Base-by-base conservation (phyloP, 108 stramenopile genomes). In the Phaeodactylum tricornutum region DNA sequence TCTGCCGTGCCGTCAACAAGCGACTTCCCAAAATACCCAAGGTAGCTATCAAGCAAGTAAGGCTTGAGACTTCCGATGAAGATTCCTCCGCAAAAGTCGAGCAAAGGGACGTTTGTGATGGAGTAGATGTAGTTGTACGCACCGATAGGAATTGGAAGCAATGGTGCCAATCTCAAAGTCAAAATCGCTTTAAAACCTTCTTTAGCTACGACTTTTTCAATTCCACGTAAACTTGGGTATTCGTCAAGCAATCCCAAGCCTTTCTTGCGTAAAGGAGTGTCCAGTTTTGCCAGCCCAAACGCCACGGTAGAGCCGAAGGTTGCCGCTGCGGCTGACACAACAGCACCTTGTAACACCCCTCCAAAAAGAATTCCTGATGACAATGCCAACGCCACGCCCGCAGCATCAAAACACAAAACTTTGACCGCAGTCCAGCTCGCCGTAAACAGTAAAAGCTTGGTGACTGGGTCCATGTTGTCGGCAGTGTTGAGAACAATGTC, bases 61-160 rank as follows among this genome's bases (percentile, higher is more conserved):
- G 95, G 95, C 51, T 96, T 96, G 23, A 96, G 46, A 26, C 77
- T 79, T 3, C 92, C 95, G 29, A 92, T 45, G 62, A 89, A 93
- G 53, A 87, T 93, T 23, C 92, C 95, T 15, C 77, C 81, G 8
- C 79, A 71, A 66, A 96, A 96, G 16, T 84, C 77, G 20, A 70
- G 41, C 6, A 61, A 79, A 7, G 68, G 66, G 12, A 95, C 69
- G 50, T 86, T 84, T 5, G 90, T 86, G 21, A 92, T 73, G 6
- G 76, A 87, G 55, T 87, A 94, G n/a, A 94, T 75, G 56, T 94
- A 96, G 47, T 94, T 94, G 81, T 96, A 96, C 49, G 84, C 49
- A 22, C 93, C 95, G 16, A 96, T 68, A 7, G 94, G 94, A 43
- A 96, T 94, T 7, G 92, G 95, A 39, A 96, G 55, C 23, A 96